Conservation (phyloP, 345 rosid species). For the Geranium brycei region DNA sequence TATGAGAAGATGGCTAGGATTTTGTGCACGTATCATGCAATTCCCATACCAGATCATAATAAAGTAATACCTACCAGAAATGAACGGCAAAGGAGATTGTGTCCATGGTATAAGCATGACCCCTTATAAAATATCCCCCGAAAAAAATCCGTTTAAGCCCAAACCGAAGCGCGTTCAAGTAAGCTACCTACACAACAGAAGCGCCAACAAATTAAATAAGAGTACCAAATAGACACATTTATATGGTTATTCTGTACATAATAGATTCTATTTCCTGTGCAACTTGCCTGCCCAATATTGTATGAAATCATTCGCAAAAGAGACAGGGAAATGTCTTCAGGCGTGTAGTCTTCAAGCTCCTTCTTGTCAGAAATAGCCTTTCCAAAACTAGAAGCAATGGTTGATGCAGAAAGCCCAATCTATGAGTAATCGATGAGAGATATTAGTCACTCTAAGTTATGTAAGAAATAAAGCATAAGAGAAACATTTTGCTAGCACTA, state of each 20-base stretch:
- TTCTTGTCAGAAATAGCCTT: conserved; percentile 85
- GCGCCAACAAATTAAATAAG: conserved; percentile 6
- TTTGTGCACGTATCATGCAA: background rate
- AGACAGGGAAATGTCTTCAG: conserved; percentile 92
- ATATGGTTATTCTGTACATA: background rate
- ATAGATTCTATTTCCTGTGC: background rate
- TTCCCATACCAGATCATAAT: background rate
- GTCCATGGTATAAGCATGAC: conserved; percentile 99
- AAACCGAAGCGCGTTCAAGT: conserved; percentile 87
- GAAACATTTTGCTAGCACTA: background rate
- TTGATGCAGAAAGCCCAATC: conserved; percentile 98
- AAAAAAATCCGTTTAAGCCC: conserved; percentile 90
- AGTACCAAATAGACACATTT: conserved; percentile 3
- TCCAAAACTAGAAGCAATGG: conserved; percentile 98
- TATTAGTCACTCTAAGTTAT: background rate
- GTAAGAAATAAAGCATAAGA: background rate
- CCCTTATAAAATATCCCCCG: conserved; percentile 95
- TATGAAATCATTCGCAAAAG: conserved; percentile 97
- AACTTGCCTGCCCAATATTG: conserved; percentile 86
- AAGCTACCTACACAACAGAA: conserved; percentile 50
- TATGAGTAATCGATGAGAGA: conserved; percentile 12
- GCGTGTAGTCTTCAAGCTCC: conserved; percentile 85
- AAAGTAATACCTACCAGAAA: conserved; percentile 48
- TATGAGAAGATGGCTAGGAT: background rate
- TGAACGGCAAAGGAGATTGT: conserved; percentile 98